Evolutionary conservation across 1,284 basidiomycete genomes (phyloP).

Genomic region (Erythrobasidium hasegawianum): DNA sequence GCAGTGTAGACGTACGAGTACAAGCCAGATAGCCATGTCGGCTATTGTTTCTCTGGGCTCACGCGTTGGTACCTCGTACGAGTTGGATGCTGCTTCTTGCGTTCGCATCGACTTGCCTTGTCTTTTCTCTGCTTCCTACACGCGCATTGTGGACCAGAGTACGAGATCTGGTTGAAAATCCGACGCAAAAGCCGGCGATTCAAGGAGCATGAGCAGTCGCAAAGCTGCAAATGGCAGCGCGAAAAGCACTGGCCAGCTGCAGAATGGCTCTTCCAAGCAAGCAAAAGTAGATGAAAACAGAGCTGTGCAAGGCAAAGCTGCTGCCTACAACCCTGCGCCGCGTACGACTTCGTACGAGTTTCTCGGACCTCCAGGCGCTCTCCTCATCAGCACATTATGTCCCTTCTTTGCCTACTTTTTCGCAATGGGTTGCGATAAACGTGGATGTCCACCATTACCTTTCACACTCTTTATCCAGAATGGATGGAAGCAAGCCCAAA

Average conservation of each 20-base stretch:
- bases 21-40: no score
- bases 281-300: constrained; percentile 9
- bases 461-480: constrained; percentile 34
- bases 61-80: no score
- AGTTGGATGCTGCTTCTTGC: no score
- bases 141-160: no score
- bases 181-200: background rate
- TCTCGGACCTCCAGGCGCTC: constrained; percentile 49
- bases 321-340: constrained; percentile 38
- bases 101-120: no score
- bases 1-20: no score
- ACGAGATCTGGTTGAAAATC: no score
- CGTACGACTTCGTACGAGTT: constrained; percentile 41
- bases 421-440: constrained; percentile 39
- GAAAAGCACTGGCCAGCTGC: background rate
- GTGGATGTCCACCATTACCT: constrained; percentile 41
- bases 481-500: constrained; percentile 49
- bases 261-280: constrained; percentile 6
- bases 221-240: background rate
- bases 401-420: constrained; percentile 51
- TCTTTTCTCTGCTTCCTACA: no score
- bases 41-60: no score
- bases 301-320: background rate
- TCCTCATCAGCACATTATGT: constrained; percentile 49
- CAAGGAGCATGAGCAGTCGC: background rate